Base-by-base conservation (phyloP, 202 grass and related monocot genomes). In the Zoysia matrella region DNA sequence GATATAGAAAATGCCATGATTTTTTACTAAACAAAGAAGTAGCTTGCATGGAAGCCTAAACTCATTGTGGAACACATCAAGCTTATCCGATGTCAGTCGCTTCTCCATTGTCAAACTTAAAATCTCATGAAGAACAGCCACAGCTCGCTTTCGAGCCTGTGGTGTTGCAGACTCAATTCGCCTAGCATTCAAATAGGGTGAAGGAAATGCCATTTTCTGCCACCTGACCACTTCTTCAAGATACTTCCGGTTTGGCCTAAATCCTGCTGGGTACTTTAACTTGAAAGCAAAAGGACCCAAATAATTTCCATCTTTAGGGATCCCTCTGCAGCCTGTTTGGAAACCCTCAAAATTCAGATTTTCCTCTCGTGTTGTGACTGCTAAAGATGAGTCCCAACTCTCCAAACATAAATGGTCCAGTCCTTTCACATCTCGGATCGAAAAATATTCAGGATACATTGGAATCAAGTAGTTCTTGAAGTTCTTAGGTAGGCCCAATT, bases 121-220 rank as follows among this genome's bases (percentile, higher is more conserved):
- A 67, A 99, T 58, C 80, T 99, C 96, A 80, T 95, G 96, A 44
- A 95, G 63, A 68, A 94, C 91, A 58, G 91, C 30, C 30, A 94
- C 78, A 10, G 91, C 85, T 11, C 90, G 66, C 79, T 99, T 95
- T 71, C 91, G 82, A 22, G 96, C 90, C 55, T 93, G 92, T n/a
- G 91, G 92, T 40, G 91, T 90, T 60, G 83, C 83, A 51, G 82
- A 72, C 67, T 93, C 90, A 3, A 95, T 83, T 75, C 61, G 80
- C 58, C 96, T 89, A 52, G 83, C 79, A 58, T 87, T 93, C 80
- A 95, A 72, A 90, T 92, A 95, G 49, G 96, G 96, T 55, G 96
- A 99, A 83, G 92, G 82, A 76, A 99, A 95, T 58, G 90, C 85
- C 89, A 96, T 90, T 58, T 92, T 99, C 86, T 99, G 93, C 96